Evolutionary conservation across 345 rosid species (phyloP), one percentile per base, ranked within the genome.

Genomic region (Euphorbia peplus): DNA sequence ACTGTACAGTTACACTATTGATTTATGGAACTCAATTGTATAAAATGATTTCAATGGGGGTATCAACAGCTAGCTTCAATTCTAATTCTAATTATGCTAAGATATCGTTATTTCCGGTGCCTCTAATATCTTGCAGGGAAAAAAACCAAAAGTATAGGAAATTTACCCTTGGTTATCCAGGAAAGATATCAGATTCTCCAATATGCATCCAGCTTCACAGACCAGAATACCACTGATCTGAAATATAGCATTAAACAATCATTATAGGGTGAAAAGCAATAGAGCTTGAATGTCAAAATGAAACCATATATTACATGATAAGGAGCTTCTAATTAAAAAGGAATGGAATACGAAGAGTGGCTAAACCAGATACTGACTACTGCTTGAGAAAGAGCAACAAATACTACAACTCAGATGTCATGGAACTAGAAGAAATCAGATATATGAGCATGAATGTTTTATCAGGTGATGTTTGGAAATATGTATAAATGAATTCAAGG

Each of bases 131-230:
- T 16, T 42, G 28, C 32, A 28, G 52, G 58, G 48, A 54, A 58
- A 66, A 66, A 55, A 68, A 56, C 21, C 29, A 44, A 54, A 69
- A 26, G 21, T 41, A 7, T 58, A 21, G 66, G 73, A 67, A 56
- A 64, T 59, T 75, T 84, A 92, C 96, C 99, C 95, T 79, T 86
- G 83, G 67, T 78, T 72, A 77, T 91, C 99, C 52, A 95, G 83
- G 76, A 84, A 91, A 64, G 90, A 81, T 57, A 82, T 79, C 68
- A 93, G 79, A 79, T 88, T 90, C 86, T 91, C 96, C 86, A 91
- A 79, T 79, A 93, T 93, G 85, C 99, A 91, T 66, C 97, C 99
- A 44, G 97, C 99, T 82, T 93, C 97, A 80, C 93, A 87, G 63
- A 91, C 97, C 77, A 93, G 81, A 75, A 91, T 76, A 26, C 99